Conservation (phyloP, 345 rosid genomes). For the Microthlaspi erraticum region DNA sequence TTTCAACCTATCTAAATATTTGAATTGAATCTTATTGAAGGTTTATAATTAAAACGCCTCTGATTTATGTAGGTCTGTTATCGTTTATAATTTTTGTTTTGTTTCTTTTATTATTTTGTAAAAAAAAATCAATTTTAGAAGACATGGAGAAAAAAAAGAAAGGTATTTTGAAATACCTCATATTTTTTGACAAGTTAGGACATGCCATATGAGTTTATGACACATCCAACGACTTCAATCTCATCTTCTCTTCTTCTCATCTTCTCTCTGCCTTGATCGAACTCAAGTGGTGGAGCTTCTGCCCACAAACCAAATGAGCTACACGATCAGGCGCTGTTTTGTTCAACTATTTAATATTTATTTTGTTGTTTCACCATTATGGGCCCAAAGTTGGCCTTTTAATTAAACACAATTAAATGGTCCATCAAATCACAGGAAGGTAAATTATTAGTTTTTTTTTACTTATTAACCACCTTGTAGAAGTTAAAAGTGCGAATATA, state of each 20-base stretch:
- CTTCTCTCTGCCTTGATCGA: background rate
- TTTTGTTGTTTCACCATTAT: background rate
- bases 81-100: too few species aligned
- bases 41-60: too few species aligned
- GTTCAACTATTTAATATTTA: background rate
- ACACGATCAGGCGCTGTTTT: background rate
- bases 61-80: too few species aligned
- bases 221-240: too few species aligned
- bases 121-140: too few species aligned
- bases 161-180: slow-evolving; percentile 6
- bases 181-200: background rate
- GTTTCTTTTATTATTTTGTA: too few species aligned
- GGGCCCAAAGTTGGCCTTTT: too few species aligned
- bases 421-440: too few species aligned
- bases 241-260: background rate
- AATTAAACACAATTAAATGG: too few species aligned
- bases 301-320: slow-evolving; percentile 21
- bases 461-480: too few species aligned
- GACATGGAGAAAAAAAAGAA: background rate
- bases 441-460: too few species aligned
- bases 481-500: too few species aligned
- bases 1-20: background rate
- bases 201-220: background rate
- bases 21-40: background rate
- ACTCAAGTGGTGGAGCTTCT: background rate